These are phyloP conservation scores for Pseudogymnoascus sp. DNA, from an alignment of 2,329 filamentous ascomycete species.

Conservation along the genomic window DNA sequence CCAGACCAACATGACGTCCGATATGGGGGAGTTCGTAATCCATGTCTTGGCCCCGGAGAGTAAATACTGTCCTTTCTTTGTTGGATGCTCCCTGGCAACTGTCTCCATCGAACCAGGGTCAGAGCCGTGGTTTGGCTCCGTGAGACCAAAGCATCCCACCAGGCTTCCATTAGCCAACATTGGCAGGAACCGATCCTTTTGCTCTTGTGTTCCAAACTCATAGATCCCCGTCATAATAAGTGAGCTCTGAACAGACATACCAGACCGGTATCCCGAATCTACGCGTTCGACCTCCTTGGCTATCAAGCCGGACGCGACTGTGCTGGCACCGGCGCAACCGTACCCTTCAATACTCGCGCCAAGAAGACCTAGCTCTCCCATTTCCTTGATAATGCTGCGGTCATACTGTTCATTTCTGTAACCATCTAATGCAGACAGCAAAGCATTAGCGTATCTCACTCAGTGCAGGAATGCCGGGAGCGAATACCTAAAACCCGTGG, in stretches of 20 bases:
- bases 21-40: slow-evolving; percentile 91
- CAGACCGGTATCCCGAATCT: slow-evolving; percentile 83
- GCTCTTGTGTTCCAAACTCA: slow-evolving; percentile 75
- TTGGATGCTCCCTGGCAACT: slow-evolving; percentile 72
- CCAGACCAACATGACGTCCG: slow-evolving; percentile 81
- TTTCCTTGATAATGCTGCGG: slow-evolving; percentile 75
- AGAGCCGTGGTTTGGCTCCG: slow-evolving; percentile 86
- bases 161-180: slow-evolving; percentile 77
- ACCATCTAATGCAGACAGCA: slow-evolving; percentile 48
- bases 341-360: slow-evolving; percentile 82
- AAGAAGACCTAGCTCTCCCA: slow-evolving; percentile 84
- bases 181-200: slow-evolving; percentile 77
- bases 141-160: slow-evolving; percentile 79
- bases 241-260: slow-evolving; percentile 88
- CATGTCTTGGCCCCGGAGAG: slow-evolving; percentile 82
- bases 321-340: slow-evolving; percentile 78
- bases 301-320: slow-evolving; percentile 78
- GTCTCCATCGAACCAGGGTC: slow-evolving; percentile 91
- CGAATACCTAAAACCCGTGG: slow-evolving; percentile 75
- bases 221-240: slow-evolving; percentile 89
- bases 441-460: slow-evolving; percentile 5
- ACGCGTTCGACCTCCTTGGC: slow-evolving; percentile 88
- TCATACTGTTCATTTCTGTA: slow-evolving; percentile 86
- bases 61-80: slow-evolving; percentile 71
- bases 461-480: slow-evolving; percentile 4